phyloP scores from a whole-genome alignment of 2,329 filamentous ascomycete species.

The Monascus ruber region DNA sequence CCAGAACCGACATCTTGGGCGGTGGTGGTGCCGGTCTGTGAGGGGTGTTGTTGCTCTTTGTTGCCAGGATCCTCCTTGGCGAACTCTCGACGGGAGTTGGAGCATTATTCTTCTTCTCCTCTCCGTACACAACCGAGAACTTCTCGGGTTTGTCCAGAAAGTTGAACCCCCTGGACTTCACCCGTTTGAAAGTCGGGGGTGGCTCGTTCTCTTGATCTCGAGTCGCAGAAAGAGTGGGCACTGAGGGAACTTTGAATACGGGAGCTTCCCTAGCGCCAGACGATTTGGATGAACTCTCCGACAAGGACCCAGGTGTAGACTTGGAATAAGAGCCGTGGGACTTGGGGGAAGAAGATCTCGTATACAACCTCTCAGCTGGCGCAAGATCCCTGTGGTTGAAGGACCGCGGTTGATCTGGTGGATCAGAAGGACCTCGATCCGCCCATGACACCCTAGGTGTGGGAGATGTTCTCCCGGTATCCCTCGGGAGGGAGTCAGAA shows the following conservation, averaged over 20 bases:
- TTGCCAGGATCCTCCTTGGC: conserved; percentile 38
- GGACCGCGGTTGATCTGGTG: conserved; percentile 12
- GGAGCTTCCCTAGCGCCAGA: conserved; percentile 36
- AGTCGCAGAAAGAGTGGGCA: conserved; percentile 48
- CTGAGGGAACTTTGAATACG: conserved; percentile 48
- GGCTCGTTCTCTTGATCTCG: conserved; percentile 80
- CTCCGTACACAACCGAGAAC: conserved; percentile 38
- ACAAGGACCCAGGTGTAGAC: conserved; percentile 33
- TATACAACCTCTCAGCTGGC: conserved; percentile 18
- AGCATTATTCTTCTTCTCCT: conserved; percentile 31
- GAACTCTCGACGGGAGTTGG: conserved; percentile 36
- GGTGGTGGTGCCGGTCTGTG: conserved; percentile 68
- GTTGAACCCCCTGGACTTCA: conserved; percentile 45
- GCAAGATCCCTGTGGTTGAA: conserved; percentile 10
- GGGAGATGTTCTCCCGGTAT: conserved; percentile 12
- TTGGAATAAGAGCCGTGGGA: conserved; percentile 24
- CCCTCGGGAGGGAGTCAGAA: conserved; percentile 14
- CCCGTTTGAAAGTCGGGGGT: conserved; percentile 55
- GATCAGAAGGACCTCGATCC: conserved; percentile 18
- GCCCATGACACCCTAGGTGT: conserved; percentile 28
- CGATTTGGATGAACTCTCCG: conserved; percentile 26
- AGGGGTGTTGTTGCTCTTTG: conserved; percentile 58
- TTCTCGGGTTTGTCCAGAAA: conserved; percentile 48
- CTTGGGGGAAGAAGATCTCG: conserved; percentile 23
- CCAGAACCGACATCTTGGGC: conserved; percentile 93